phyloP scores from a whole-genome alignment of 2,329 filamentous ascomycete genomes.

The Colletotrichum cuscutae region DNA sequence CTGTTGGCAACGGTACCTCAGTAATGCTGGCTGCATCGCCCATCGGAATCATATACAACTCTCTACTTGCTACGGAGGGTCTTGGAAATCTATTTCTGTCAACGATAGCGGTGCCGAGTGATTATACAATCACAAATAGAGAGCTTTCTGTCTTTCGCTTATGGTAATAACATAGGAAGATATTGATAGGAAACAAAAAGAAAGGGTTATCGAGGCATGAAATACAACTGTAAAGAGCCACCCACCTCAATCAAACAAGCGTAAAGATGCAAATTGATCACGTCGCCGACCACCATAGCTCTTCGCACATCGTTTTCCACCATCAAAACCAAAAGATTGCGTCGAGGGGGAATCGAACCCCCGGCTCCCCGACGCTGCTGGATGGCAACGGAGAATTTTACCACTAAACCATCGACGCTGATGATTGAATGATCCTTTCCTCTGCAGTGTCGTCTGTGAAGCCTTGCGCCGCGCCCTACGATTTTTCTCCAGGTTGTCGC shows the following conservation, averaged over 20 bases:
- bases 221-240: too few species aligned
- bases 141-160: neutral
- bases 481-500: too few species aligned
- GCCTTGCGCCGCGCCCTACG: too few species aligned
- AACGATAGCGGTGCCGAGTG: neutral
- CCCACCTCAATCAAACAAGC: too few species aligned
- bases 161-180: neutral
- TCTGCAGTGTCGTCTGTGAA: fast-evolving
- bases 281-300: too few species aligned
- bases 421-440: neutral
- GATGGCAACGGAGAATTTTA: neutral
- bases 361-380: neutral
- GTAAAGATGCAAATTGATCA: too few species aligned
- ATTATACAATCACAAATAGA: neutral
- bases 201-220: too few species aligned
- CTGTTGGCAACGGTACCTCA: neutral
- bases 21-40: conserved; percentile 7
- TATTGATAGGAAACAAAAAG: neutral
- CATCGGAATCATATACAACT: conserved; percentile 14
- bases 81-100: conserved; percentile 6
- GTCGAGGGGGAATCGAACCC: neutral
- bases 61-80: neutral
- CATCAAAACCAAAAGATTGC: neutral
- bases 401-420: neutral
- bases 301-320: too few species aligned